Evolutionary conservation across 352 stramenopile genomes (phyloP).

Genomic region (Aphanomyces stellatus): DNA sequence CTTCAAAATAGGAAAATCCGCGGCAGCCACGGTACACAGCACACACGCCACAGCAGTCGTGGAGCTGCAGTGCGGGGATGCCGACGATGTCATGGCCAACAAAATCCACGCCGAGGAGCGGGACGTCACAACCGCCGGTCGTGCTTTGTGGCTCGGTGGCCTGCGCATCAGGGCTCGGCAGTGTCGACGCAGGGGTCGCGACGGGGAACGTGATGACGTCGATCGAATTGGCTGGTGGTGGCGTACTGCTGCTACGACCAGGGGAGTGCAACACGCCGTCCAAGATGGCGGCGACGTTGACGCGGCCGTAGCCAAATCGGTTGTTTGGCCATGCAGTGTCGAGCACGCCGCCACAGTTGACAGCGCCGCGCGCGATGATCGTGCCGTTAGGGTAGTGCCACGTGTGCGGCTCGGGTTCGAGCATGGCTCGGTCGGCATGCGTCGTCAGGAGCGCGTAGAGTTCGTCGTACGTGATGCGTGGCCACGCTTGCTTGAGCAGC

Average conservation of each 20-base stretch:
- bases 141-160: too few relatives aligned
- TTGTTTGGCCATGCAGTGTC: slow-evolving; percentile 39
- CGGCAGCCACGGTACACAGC: too few relatives aligned
- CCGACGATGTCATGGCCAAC: too few relatives aligned
- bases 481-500: slow-evolving; percentile 30
- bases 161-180: too few relatives aligned
- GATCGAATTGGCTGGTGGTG: not conserved
- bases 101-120: too few relatives aligned
- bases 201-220: not conserved
- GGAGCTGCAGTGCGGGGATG: too few relatives aligned
- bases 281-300: slow-evolving; percentile 26
- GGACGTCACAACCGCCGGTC: too few relatives aligned
- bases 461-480: slow-evolving; percentile 25
- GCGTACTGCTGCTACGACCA: not conserved
- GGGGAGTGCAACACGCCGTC: not conserved
- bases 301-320: slow-evolving; percentile 36
- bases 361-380: not conserved
- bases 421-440: slow-evolving; percentile 11
- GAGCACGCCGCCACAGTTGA: slow-evolving; percentile 27
- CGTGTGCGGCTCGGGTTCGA: not conserved
- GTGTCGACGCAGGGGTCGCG: too few relatives aligned
- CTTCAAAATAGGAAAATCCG: too few relatives aligned
- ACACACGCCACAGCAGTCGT: too few relatives aligned
- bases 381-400: not conserved
- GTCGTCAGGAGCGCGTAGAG: slow-evolving; percentile 9